Base-by-base conservation (phyloP, 805 yeast genomes). In the Starmerella kuoi region DNA sequence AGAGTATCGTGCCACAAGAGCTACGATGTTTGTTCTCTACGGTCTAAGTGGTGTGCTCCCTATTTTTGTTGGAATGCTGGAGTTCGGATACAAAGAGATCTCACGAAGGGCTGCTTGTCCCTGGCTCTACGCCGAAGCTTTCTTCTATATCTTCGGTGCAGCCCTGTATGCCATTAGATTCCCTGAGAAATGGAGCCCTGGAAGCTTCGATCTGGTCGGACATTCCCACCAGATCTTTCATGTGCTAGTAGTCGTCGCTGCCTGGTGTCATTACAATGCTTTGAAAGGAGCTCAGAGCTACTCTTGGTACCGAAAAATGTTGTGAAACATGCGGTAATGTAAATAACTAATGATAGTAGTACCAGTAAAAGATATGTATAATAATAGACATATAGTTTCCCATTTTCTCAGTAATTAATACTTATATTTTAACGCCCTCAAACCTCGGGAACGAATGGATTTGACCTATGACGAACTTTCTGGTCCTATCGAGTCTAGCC, bases 201-300 rank as follows among this genome's bases (percentile, higher is more conserved):
- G 86, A 0, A 58, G 45, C 18, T 81, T 70, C 56, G 94, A 84
- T 51, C 54, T 73, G 9, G 68, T 73, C 60, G 94, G 94, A 1
- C 80, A 81, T 50, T 79, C 93, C 5, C 95, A 85, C 58, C 95
- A 85, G 56, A 69, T 85, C 8, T 84, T 85, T 56, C 94, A 84
- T 58, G 60, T 79, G 8, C 59, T 80, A 53, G 94, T 84, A 6
- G 86, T 83, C 0, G 50, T 76, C 11, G 94, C 93, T 69, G 65
- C 94, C 0, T 65, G 63, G 42, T 79, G 79, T 44, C 95, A 86
- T 61, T 73, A 79, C 60, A 65, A 53, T 3, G 47, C 47, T 12
- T 37, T 46, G 4, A 5, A 6, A 18, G 35, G 34, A 4, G 50
- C 50, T 3, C 14, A 28, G 14, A n/a, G 4, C 8, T 43, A 38